These are phyloP conservation scores for Aureobasidium namibiae DNA, from an alignment of 2,329 filamentous ascomycete species.

Conservation along the genomic window DNA sequence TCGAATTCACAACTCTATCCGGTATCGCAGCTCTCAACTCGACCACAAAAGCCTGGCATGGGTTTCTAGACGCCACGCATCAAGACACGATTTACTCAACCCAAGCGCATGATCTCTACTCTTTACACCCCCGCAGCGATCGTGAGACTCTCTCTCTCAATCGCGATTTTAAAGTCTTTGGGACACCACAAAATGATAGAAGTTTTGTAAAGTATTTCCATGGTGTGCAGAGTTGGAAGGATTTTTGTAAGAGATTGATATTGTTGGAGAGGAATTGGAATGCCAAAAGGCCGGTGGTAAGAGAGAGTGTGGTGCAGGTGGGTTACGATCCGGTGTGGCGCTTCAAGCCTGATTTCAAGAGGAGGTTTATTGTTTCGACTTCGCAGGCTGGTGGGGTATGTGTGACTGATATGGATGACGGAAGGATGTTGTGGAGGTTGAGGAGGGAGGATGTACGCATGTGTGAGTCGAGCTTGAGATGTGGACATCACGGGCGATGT, in stretches of 20 bases:
- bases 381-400: conserved; percentile 38
- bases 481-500: too few relatives aligned
- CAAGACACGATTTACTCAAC: conserved; percentile 34
- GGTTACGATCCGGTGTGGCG: conserved; percentile 37
- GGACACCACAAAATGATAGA: conserved; percentile 8
- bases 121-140: not conserved
- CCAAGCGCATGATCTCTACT: conserved; percentile 24
- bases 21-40: conserved; percentile 30
- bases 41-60: conserved; percentile 31
- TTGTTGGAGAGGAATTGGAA: conserved; percentile 34
- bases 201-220: conserved; percentile 30
- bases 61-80: conserved; percentile 36
- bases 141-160: conserved; percentile 14
- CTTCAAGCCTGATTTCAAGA: conserved; percentile 39
- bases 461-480: too few relatives aligned
- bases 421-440: conserved; percentile 31
- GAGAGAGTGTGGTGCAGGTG: conserved; percentile 34
- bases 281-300: conserved; percentile 24
- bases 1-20: conserved; percentile 31
- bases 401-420: conserved; percentile 40
- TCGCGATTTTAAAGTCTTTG: conserved; percentile 27
- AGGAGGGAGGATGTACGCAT: conserved; percentile 29
- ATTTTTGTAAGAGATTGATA: conserved; percentile 35
- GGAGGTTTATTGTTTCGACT: conserved; percentile 38
- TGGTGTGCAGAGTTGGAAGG: conserved; percentile 34